Conservation (phyloP, 2,329 filamentous ascomycete genomes). For the Triangularia verruculosa region DNA sequence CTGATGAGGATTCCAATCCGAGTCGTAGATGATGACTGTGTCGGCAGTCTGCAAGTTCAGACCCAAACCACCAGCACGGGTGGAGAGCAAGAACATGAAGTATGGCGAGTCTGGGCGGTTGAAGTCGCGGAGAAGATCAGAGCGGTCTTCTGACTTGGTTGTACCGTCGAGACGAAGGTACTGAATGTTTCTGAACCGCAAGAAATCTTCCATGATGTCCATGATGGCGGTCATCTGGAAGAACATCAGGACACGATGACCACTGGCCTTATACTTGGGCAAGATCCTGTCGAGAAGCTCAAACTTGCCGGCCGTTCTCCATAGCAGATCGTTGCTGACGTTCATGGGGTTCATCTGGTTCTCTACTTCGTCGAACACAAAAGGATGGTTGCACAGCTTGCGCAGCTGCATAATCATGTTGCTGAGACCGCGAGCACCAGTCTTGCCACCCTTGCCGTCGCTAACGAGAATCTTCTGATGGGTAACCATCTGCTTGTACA, state of each 20-base stretch:
- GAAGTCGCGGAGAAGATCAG: conserved; percentile 82
- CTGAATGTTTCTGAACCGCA: conserved; percentile 76
- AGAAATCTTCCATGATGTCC: conserved; percentile 99
- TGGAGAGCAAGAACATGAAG: conserved; percentile 98
- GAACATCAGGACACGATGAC: conserved; percentile 98
- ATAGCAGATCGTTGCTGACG: conserved; percentile 87
- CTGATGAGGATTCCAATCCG: conserved; percentile 99
- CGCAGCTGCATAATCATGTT: conserved; percentile 99
- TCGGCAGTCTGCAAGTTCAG: conserved; percentile 96
- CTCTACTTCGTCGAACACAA: conserved; percentile 97
- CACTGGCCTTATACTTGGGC: conserved; percentile 87
- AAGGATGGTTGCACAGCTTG: conserved; percentile 98
- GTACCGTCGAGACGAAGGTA: conserved; percentile 94
- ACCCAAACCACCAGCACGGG: conserved; percentile 94
- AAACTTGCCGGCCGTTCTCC: conserved; percentile 96
- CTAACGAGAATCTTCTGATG: conserved; percentile 93
- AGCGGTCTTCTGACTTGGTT: conserved; percentile 96
- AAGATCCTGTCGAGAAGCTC: conserved; percentile 89
- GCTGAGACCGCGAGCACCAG: conserved; percentile 87
- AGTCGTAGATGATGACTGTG: conserved; percentile 99
- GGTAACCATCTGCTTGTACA: conserved; percentile 96
- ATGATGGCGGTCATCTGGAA: conserved; percentile 99
- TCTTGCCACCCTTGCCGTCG: conserved; percentile 94
- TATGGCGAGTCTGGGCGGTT: conserved; percentile 88
- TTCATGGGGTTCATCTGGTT: conserved; percentile 93